These are phyloP conservation scores for Solanum microdontum DNA, from an alignment of 257 asterid species.

Conservation along the genomic window DNA sequence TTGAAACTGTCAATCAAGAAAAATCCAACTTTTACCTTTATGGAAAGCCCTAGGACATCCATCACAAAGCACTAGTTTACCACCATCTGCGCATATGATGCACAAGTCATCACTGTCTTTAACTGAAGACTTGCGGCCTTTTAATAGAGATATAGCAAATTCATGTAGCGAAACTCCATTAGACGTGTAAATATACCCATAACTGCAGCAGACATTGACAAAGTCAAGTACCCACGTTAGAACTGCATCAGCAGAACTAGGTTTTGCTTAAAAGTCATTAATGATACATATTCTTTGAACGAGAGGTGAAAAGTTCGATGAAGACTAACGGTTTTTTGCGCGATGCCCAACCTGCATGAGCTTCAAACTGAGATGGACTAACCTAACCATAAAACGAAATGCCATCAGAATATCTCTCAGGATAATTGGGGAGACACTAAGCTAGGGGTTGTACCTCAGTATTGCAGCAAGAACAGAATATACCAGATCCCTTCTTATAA, in stretches of 20 bases:
- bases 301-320: not conserved
- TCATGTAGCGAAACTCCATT: constrained; percentile 98
- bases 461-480: constrained; percentile 84
- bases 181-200: constrained; percentile 89
- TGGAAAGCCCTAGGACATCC: constrained; percentile 99
- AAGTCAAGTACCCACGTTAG: constrained; percentile 7
- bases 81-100: constrained; percentile 98
- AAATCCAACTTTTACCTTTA: constrained; percentile 52
- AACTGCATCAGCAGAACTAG: not conserved
- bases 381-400: constrained; percentile 49
- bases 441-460: constrained; percentile 44
- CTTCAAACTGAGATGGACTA: constrained; percentile 95
- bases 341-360: constrained; percentile 99
- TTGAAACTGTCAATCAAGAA: not conserved
- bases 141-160: constrained; percentile 63
- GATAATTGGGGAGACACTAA: constrained; percentile 6
- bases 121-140: constrained; percentile 63
- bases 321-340: constrained; percentile 86
- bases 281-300: constrained; percentile 8
- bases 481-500: constrained; percentile 79
- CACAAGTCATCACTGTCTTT: constrained; percentile 86
- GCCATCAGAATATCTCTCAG: constrained; percentile 7
- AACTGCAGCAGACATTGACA: constrained; percentile 44
- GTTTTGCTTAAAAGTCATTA: not conserved
- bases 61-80: constrained; percentile 93